Base-by-base conservation (phyloP, 2,329 filamentous ascomycete species). In the Hypoxylon sp. region DNA sequence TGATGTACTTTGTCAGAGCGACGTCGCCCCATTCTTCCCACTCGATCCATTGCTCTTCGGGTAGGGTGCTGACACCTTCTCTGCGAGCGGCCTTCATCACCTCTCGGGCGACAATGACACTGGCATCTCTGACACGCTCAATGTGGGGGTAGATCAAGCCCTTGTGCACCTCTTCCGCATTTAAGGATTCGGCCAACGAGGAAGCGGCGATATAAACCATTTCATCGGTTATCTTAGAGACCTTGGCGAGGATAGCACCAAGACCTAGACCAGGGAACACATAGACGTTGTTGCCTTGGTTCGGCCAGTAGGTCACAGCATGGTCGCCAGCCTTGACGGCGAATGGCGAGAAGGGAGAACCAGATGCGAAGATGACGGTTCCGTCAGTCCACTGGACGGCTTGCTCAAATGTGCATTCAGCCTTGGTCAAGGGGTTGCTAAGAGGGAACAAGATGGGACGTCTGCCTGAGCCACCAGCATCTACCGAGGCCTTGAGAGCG, bases 201-300 rank as follows among this genome's bases (percentile, higher is more conserved):
- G 91, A 90, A 28, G 93, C 96, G 32, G 94, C 95, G 53, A 92
- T 94, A 83, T 98, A 98, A 77, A 99, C 94, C 96, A 99, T 99
- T 80, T 91, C 89, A 79, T 98, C 93, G 4, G 95, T 98, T 73
- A 98, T 86, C 74, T 90, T 90, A 72, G 92, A 90, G 11, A 94
- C 88, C 85, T 98, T 97, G 82, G 91, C 90, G 52, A 98, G 88
- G 77, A 98, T 98, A 72, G 95, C 92, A 67, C 94, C 96, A 30
- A 98, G 89, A 63, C 96, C 96, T 65, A 98, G 92, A 76, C 95
- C 96, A 0, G 96, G 96, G 90, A 99, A 99, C 68, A 99, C 93
- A 79, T 98, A 98, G 84, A 90, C 88, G 75, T 91, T 91, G 86
- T 94, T 94, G 72, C 95, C 94, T 84, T 93, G 91, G 81, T 92